Conservation (phyloP, 2,329 filamentous ascomycete genomes). For the Tolypocladium ophioglossoides region DNA sequence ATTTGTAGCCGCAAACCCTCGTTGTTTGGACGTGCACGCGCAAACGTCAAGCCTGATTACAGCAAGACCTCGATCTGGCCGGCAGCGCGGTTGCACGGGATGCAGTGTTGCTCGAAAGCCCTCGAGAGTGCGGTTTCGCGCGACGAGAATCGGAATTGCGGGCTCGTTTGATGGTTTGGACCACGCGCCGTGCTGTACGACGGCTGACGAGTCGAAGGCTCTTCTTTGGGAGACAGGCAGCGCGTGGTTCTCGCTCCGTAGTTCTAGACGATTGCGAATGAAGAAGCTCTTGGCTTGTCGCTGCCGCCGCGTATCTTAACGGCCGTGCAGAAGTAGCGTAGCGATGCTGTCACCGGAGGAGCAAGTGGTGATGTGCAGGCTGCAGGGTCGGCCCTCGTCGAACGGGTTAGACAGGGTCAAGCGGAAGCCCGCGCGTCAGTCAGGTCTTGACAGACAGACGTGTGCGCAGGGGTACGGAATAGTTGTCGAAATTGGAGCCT, state of each 20-base stretch:
- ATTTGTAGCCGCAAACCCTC: background rate
- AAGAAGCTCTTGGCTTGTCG: background rate
- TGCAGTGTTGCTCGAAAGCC: background rate
- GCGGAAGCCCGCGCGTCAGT: constrained; percentile 1
- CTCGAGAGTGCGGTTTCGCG: background rate
- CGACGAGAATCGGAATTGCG: background rate
- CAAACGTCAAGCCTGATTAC: background rate
- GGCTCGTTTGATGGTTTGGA: background rate
- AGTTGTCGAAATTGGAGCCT: background rate
- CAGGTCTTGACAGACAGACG: background rate
- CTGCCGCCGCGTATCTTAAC: background rate
- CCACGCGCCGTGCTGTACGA: background rate
- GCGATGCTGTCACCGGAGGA: background rate
- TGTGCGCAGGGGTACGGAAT: background rate
- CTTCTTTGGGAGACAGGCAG: background rate
- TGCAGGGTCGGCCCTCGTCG: constrained; percentile 4
- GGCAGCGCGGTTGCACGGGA: background rate
- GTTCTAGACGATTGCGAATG: no score
- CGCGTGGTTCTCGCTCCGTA: background rate
- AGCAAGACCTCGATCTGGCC: background rate
- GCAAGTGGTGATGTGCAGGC: constrained; percentile 1
- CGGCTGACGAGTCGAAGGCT: background rate
- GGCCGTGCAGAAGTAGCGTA: background rate
- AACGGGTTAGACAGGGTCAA: constrained; percentile 2
- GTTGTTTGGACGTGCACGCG: background rate